Evolutionary conservation across 331 rosid species (phyloP).

Genomic region (Malus hybrid): DNA sequence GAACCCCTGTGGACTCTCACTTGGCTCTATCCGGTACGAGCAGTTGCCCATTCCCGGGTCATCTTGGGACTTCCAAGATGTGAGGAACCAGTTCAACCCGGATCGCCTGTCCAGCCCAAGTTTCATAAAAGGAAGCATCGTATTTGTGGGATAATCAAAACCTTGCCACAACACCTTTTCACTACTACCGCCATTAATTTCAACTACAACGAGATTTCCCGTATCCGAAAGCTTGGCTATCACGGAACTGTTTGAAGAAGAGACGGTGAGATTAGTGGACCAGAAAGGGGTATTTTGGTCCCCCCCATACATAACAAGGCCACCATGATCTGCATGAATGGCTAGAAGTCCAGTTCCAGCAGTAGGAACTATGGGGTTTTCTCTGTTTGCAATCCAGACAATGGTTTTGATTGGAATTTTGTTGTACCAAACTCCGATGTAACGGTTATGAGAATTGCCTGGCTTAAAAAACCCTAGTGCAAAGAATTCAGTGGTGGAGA

Average conservation of each 20-base stretch:
- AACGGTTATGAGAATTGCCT: conserved; percentile 31
- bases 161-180: conserved; percentile 22
- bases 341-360: conserved; percentile 16
- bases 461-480: conserved; percentile 58
- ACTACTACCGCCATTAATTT: neutral
- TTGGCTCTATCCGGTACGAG: neutral
- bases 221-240: conserved; percentile 22
- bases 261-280: conserved; percentile 19
- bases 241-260: neutral
- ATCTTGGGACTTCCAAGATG: conserved; percentile 37
- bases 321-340: neutral
- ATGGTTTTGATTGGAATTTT: conserved; percentile 25
- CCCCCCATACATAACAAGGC: conserved; percentile 16
- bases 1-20: conserved; percentile 26
- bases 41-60: conserved; percentile 49
- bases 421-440: conserved; percentile 57
- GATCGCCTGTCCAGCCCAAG: conserved; percentile 34
- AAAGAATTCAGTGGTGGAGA: conserved; percentile 24
- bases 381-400: conserved; percentile 63
- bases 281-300: conserved; percentile 9
- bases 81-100: conserved; percentile 27
- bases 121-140: conserved; percentile 28
- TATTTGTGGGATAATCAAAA: conserved; percentile 22
- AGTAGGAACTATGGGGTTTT: conserved; percentile 26
- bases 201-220: conserved; percentile 31